Evolutionary conservation across 441 rosid genomes (phyloP).

Genomic region (Populus hybrid): DNA sequence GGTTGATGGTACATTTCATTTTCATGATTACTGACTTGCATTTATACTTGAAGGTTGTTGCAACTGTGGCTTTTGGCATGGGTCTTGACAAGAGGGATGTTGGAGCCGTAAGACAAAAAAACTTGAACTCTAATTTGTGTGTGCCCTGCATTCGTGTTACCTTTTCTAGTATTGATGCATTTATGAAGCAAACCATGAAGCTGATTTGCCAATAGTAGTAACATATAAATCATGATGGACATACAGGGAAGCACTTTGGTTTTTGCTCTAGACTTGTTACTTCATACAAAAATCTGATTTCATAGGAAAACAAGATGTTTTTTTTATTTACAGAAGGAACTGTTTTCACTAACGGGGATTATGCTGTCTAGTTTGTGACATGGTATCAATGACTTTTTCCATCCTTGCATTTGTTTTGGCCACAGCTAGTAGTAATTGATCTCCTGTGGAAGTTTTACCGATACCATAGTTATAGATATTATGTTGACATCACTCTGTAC

Average conservation of each 20-base stretch:
- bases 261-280: not conserved
- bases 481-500: not conserved
- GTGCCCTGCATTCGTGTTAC: slow-evolving; percentile 15
- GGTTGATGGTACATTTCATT: slow-evolving; percentile 3
- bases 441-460: not conserved
- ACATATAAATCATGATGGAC: not conserved
- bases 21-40: slow-evolving; percentile 15
- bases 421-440: not conserved
- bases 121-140: slow-evolving; percentile 18
- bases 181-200: slow-evolving; percentile 3
- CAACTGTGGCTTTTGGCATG: slow-evolving; percentile 99
- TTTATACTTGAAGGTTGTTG: slow-evolving; percentile 72
- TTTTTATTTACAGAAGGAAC: not conserved
- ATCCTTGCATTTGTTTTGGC: not conserved
- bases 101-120: slow-evolving; percentile 70
- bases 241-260: not conserved
- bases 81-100: slow-evolving; percentile 93
- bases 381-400: not conserved
- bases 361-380: not conserved
- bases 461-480: not conserved
- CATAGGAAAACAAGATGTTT: not conserved
- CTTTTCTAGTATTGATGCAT: not conserved
- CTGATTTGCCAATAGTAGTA: not conserved
- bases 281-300: not conserved
- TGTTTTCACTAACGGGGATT: not conserved